Conservation (phyloP, 139 green algal genomes). For the Tetraselmis striata region DNA sequence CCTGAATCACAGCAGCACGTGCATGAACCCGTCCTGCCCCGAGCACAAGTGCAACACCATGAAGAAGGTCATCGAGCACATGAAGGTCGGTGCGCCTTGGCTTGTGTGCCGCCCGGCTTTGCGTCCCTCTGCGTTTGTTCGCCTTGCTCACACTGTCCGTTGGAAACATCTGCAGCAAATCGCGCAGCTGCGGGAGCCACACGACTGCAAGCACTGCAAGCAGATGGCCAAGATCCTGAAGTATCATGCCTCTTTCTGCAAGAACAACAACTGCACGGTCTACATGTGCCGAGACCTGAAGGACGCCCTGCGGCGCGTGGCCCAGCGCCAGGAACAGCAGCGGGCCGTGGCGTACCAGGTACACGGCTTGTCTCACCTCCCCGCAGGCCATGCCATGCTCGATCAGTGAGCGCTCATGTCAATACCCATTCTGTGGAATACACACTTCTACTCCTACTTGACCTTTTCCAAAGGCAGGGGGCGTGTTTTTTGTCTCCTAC, state of each 20-base stretch:
- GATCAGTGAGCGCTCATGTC: neutral
- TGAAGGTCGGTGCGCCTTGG: neutral
- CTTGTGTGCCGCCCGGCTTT: neutral
- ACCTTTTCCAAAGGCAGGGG: too few relatives aligned
- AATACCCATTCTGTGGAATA: neutral
- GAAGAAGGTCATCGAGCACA: neutral
- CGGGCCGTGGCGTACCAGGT: neutral
- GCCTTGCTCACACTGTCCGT: too few relatives aligned
- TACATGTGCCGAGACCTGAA: neutral
- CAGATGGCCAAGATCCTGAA: neutral
- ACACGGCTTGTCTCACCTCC: neutral
- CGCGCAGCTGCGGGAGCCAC: neutral
- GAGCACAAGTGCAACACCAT: neutral
- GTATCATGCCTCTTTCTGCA: neutral
- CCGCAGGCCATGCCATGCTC: neutral
- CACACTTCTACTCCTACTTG: neutral
- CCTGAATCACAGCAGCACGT: neutral
- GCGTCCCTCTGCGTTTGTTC: neutral
- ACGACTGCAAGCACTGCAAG: neutral
- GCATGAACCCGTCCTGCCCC: neutral
- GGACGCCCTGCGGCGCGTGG: neutral
- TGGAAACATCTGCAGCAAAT: neutral
- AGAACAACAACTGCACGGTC: neutral
- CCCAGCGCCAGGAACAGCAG: neutral
- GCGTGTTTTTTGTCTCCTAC: too few relatives aligned